A percentile compares a stretch with the other conserved stretches of the same genome.
These are phyloP conservation scores for Backusella tarrabulga DNA, from an alignment of 192 early-diverging fungal genomes.

Conservation along the genomic window DNA sequence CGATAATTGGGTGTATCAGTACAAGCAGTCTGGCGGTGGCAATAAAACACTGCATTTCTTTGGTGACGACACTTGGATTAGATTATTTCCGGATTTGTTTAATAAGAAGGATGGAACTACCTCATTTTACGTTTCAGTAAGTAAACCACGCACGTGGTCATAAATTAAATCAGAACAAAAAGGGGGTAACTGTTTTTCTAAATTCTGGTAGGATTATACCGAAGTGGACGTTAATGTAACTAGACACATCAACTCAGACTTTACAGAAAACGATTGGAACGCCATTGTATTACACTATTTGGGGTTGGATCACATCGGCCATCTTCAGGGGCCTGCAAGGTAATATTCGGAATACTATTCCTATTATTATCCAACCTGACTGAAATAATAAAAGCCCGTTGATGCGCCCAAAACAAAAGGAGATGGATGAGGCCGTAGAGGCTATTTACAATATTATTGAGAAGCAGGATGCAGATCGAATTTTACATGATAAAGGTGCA, in stretches of 20 bases:
- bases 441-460: slow-evolving; percentile 49
- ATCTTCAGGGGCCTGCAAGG: slow-evolving; percentile 63
- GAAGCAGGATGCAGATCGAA: slow-evolving; percentile 44
- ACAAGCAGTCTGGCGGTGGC: slow-evolving; percentile 44
- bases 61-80: slow-evolving; percentile 96
- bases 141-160: slow-evolving; percentile 55
- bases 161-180: slow-evolving; percentile 43
- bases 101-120: slow-evolving; percentile 60
- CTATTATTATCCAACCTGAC: not conserved
- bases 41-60: slow-evolving; percentile 68
- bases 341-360: not conserved
- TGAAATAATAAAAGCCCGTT: slow-evolving; percentile 41
- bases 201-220: slow-evolving; percentile 58
- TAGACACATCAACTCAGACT: slow-evolving; percentile 57
- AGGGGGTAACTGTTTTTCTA: not conserved
- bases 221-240: slow-evolving; percentile 78
- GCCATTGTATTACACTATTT: slow-evolving; percentile 76
- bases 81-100: slow-evolving; percentile 75
- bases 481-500: slow-evolving; percentile 29
- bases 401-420: slow-evolving; percentile 74
- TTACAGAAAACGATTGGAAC: slow-evolving; percentile 62
- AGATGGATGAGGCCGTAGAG: slow-evolving; percentile 71
- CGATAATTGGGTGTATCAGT: slow-evolving; percentile 75
- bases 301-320: slow-evolving; percentile 84
- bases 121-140: slow-evolving; percentile 67